Evolutionary conservation across 2,329 filamentous ascomycete species (phyloP), one percentile per base, ranked within the genome.

Genomic region (Parasarocladium wereldwijsianum): DNA sequence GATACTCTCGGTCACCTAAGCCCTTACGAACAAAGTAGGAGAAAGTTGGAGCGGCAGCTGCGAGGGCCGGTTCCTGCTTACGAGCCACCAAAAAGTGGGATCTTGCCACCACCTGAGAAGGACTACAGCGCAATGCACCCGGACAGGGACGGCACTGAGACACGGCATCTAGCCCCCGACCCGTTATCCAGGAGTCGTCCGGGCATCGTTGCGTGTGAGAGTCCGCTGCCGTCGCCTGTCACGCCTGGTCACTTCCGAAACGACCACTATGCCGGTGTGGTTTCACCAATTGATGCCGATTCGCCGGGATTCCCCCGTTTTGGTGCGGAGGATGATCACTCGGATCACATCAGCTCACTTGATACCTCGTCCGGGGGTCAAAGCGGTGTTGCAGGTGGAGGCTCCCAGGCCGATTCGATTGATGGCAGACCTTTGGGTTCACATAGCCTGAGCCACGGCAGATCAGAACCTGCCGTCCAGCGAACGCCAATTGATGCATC

Each of bases 401-500:
- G 51, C 2, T 49, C 41, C 25, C 42, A 43, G 9, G 45, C 49
- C 4, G 41, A 42, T 32, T 50, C 47, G n/a, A n/a, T n/a, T n/a
- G n/a, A n/a, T n/a, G n/a, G n/a, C n/a, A n/a, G n/a, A n/a, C n/a
- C n/a, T n/a, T n/a, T n/a, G n/a, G n/a, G n/a, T n/a, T n/a, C n/a
- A n/a, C n/a, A n/a, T n/a, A n/a, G n/a, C n/a, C n/a, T n/a, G n/a
- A n/a, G n/a, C n/a, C n/a, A n/a, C n/a, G n/a, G n/a, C n/a, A n/a
- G 22, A 7, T 24, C 22, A 9, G 15, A 23, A 14, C 34, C 34
- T 8, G 26, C 38, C n/a, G 48, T 57, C 24, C 65, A 68, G 32
- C 54, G 58, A 20, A 57, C 58, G 1, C 59, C 61, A 1, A 70
- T 74, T 32, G 62, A 69, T 36, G 52, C 64, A 2, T 55, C 57